phyloP scores from a whole-genome alignment of 2,329 filamentous ascomycete genomes.

The Fusarium nurragi region DNA sequence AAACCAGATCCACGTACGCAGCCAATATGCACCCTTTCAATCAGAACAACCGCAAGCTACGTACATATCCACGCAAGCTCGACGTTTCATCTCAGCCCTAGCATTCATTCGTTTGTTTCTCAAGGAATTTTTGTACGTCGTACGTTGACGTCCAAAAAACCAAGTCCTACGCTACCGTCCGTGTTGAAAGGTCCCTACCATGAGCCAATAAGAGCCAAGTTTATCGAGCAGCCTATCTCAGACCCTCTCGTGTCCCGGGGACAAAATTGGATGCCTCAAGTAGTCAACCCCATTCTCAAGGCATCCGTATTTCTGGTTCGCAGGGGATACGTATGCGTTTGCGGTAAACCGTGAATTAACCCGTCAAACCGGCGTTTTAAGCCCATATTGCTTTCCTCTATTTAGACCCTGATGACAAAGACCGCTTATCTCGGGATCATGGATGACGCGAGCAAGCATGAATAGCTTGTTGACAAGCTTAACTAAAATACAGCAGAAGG shows the following conservation, averaged over 20 bases:
- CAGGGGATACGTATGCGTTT: constrained; percentile 41
- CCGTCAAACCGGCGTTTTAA: background rate
- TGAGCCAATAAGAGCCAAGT: constrained; percentile 38
- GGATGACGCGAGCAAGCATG: background rate
- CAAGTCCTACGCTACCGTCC: constrained; percentile 9
- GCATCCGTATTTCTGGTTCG: constrained; percentile 43
- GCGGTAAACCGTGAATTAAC: background rate
- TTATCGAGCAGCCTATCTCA: constrained; percentile 45
- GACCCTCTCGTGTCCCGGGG: constrained; percentile 22
- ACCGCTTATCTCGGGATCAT: constrained; percentile 4
- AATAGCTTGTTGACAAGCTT: constrained; percentile 20
- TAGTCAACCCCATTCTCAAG: constrained; percentile 38
- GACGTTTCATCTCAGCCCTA: constrained; percentile 35
- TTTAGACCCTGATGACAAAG: background rate
- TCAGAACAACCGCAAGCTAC: constrained; percentile 7
- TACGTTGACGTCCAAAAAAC: background rate
- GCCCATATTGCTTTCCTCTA: background rate
- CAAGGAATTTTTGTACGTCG: constrained; percentile 11
- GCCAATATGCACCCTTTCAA: constrained; percentile 18
- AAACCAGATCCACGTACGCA: constrained; percentile 18
- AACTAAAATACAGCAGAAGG: background rate
- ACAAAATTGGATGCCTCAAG: constrained; percentile 33
- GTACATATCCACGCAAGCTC: constrained; percentile 41
- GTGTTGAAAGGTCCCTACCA: constrained; percentile 12
- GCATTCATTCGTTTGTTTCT: constrained; percentile 3